A percentile compares a stretch with the other conserved stretches of the same genome.
Conservation (phyloP, 2,329 filamentous ascomycete genomes). For the Colletotrichum musicola region DNA sequence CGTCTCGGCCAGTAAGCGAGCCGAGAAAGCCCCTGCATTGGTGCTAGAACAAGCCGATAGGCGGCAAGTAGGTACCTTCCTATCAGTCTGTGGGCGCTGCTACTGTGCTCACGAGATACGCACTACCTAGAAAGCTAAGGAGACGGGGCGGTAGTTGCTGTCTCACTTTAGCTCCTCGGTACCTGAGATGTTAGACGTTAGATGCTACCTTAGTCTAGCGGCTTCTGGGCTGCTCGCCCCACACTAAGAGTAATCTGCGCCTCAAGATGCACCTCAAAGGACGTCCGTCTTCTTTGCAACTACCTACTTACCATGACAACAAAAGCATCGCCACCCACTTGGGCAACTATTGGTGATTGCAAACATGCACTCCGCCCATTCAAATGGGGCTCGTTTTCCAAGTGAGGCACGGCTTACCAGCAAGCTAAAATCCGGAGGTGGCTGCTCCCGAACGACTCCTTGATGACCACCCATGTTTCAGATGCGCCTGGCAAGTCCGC, state of each 20-base stretch:
- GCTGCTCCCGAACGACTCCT: slow-evolving; percentile 46
- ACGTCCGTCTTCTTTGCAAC: no score
- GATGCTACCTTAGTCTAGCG: no score
- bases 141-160: no score
- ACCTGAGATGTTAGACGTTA: no score
- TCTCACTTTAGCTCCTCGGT: no score
- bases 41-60: slow-evolving; percentile 23
- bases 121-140: no score
- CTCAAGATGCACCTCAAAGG: no score
- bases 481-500: slow-evolving; percentile 37
- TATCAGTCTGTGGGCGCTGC: no score
- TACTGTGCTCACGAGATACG: no score
- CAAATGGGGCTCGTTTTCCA: slow-evolving; percentile 24
- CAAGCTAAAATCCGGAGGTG: slow-evolving; percentile 46
- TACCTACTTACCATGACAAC: neutral
- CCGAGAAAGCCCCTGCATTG: slow-evolving; percentile 31
- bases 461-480: slow-evolving; percentile 39
- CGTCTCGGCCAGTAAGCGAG: slow-evolving; percentile 39
- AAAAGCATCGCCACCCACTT: neutral
- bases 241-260: no score
- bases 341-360: slow-evolving; percentile 6
- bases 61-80: neutral
- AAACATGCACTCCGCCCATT: slow-evolving; percentile 23
- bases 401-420: slow-evolving; percentile 30
- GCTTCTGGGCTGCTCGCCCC: no score